Base-by-base conservation (phyloP, 1,284 basidiomycete genomes). In the Melampsora larici-populina region DNA sequence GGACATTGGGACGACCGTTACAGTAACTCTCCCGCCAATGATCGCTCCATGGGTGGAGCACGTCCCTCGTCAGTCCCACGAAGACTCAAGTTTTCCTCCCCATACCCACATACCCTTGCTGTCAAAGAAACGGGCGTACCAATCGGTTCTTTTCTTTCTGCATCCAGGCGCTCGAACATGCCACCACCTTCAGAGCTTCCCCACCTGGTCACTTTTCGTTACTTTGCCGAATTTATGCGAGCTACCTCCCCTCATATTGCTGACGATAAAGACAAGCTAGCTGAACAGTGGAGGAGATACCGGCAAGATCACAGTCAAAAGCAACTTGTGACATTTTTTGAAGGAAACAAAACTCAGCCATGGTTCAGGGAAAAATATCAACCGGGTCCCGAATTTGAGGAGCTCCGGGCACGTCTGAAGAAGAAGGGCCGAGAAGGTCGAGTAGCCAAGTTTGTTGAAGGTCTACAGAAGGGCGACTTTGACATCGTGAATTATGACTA, bases 251-350 rank as follows among this genome's bases (percentile, higher is more conserved):
- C 79, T 26, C 78, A 79, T 29, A 60, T 79, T 6, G 77, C 71
- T 43, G 78, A 80, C 13, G 78, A 80, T 24, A 49, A 78, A 49
- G 78, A 79, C 1, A 80, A 79, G 49, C 78, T 83, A 69, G 81
- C 81, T 26, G 78, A 80, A 29, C 79, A 80, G 33, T 83, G 80
- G 79, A 80, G 79, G 26, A 81, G 82, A 36, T 83, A 83, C 76
- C 64, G 75, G 24, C 69, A 68, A 24, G 79, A 78, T n/a, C 79
- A 79, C n/a, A 26, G 55, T 15, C 78, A 78, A 29, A 80, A 80
- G 40, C 64, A 70, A 18, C 66, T 80, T n/a, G 67, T 70, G 0
- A 21, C 26, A 29, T 81, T 80, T 65, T 82, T 82, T 36, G 80
- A 80, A 8, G 78, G 80, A 40, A 63, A 79, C 40, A 79, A 78